Evolutionary conservation across 495 filamentous ascomycete species (phyloP), one percentile per base, ranked within the genome.

Genomic region (Cryomyces minteri): DNA sequence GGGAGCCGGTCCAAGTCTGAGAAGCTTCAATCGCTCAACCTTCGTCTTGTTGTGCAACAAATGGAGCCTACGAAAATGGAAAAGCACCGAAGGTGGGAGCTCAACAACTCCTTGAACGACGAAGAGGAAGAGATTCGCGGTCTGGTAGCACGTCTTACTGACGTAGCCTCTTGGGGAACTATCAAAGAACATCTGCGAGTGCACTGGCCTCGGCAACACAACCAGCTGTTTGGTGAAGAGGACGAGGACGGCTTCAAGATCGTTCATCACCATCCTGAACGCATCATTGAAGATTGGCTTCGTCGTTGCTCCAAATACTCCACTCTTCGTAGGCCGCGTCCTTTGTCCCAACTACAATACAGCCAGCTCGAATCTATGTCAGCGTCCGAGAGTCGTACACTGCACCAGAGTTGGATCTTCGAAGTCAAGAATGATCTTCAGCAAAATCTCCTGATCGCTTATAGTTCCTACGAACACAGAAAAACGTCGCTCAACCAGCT

Each of bases 1-100:
- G 82, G 82, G 0, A 71, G 68, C 6, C 69, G 67, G 32, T 80
- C 74, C 2, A 80, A 82, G 54, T 77, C 73, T 0, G 71, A 80
- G 32, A 48, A 60, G 12, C 58, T 79, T 1, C 54, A 64, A 43
- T 51, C 57, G 0, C 49, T 69, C 11, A 76, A 72, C 41, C 62
- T 81, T 2, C 56, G 64, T 5, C 43, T 47, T 2, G 59, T 76
- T 30, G 47, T 51, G 0, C 49, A 54, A 38, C 41, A 49, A 9
- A 41, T 51, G 25, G 46, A 49, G 9, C 61, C 56, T 5, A 74
- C 71, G 6, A 61, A 53, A 9, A 41, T 57, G 4, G 72, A 75
- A 49, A 66, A 62, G 39, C 48, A 50, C n/a, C 44, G 50, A 11
- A 50, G 32, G 31, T 54, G 45, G 34, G 51, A 57, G 44, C 47